phyloP scores from a whole-genome alignment of 257 asterid species.

The Solanum clarkiae region DNA sequence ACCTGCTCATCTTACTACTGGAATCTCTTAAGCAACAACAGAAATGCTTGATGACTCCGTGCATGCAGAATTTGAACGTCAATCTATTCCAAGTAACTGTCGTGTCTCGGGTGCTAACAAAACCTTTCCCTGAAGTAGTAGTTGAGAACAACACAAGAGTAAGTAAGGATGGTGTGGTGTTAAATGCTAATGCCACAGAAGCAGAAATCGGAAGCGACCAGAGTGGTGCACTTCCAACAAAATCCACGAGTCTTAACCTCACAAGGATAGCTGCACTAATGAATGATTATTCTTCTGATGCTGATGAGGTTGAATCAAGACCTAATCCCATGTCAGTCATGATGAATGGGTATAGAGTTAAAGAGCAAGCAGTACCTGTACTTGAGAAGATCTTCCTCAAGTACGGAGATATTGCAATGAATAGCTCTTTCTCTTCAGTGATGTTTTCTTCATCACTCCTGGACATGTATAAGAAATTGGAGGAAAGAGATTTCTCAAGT shows the following conservation, averaged over 20 bases:
- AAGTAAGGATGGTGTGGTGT: not conserved
- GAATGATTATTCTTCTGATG: not conserved
- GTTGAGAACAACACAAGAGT: not conserved
- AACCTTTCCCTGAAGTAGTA: not conserved
- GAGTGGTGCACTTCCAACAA: not conserved
- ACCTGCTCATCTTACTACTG: not conserved
- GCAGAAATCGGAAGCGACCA: not conserved
- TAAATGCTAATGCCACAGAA: not conserved
- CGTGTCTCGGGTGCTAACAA: not conserved
- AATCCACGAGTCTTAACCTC: not conserved
- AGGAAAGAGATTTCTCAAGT: not conserved
- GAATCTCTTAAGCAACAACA: not conserved
- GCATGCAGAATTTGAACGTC: not conserved
- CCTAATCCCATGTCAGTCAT: not conserved
- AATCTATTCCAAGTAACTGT: not conserved
- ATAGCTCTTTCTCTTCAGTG: not conserved
- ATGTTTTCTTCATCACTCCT: not conserved
- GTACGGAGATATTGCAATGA: conserved; percentile 6
- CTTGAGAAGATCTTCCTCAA: not conserved
- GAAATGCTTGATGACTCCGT: not conserved
- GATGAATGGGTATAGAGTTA: not conserved
- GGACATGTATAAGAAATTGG: not conserved
- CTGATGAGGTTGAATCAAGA: conserved; percentile 3
- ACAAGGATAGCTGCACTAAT: not conserved
- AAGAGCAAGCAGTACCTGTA: not conserved